Conservation (phyloP, 352 stramenopile species). For the Halophytophthora batemanensis region DNA sequence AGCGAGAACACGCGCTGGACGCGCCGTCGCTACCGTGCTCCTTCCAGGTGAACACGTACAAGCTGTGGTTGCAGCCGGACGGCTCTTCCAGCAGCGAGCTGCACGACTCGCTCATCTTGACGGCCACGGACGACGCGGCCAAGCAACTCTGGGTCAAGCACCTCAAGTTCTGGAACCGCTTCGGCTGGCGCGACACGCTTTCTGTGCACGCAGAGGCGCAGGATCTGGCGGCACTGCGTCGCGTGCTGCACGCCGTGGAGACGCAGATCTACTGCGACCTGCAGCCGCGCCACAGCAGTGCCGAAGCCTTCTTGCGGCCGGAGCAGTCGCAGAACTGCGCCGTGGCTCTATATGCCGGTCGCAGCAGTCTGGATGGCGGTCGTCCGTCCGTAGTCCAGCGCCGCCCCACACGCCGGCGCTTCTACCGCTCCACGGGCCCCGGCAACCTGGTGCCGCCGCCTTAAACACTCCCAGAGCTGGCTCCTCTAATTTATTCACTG, state of each 20-base stretch:
- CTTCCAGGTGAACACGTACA: slow-evolving; percentile 74
- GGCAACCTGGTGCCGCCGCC: slow-evolving; percentile 22
- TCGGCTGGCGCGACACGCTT: slow-evolving; percentile 59
- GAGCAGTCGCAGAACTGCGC: slow-evolving; percentile 21
- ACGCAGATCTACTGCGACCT: no score
- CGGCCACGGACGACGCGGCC: slow-evolving; percentile 34
- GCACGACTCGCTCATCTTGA: slow-evolving; percentile 51
- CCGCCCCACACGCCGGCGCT: slow-evolving; percentile 39
- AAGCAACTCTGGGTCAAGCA: slow-evolving; percentile 69
- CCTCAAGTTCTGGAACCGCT: slow-evolving; percentile 64
- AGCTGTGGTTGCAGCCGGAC: slow-evolving; percentile 24
- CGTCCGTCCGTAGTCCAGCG: slow-evolving; percentile 17
- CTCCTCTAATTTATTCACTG: slow-evolving; percentile 15
- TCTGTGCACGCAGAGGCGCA: slow-evolving; percentile 34
- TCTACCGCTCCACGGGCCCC: slow-evolving; percentile 44
- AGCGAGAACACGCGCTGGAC: slow-evolving; percentile 42
- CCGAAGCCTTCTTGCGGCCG: slow-evolving; percentile 16
- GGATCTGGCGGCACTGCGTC: slow-evolving; percentile 40
- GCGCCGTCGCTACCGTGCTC: slow-evolving; percentile 41
- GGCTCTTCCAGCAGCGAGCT: slow-evolving; percentile 28
- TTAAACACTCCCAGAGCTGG: slow-evolving; percentile 16
- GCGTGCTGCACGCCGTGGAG: slow-evolving; percentile 15
- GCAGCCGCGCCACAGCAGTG: slow-evolving; percentile 21
- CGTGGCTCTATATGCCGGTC: slow-evolving; percentile 10
- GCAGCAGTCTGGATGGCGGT: slow-evolving; percentile 12